These are phyloP conservation scores for Petunia axillaris DNA, from an alignment of 257 asterid genomes.

Conservation along the genomic window DNA sequence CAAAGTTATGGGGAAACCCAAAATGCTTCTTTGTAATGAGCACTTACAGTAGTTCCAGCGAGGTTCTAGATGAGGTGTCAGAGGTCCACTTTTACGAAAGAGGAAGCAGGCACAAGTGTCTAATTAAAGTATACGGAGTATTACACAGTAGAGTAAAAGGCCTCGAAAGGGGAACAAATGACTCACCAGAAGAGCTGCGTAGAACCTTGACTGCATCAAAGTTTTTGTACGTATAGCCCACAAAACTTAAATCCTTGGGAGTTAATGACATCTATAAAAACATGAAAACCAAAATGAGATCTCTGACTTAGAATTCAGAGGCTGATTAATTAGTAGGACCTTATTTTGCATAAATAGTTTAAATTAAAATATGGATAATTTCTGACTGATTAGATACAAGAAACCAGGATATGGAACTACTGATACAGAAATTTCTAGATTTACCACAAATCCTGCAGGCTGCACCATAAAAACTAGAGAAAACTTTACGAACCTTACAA, in stretches of 20 bases:
- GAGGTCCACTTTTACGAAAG: neutral
- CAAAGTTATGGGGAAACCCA: neutral
- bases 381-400: neutral
- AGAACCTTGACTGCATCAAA: constrained; percentile 91
- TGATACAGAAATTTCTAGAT: neutral
- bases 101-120: neutral
- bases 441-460: constrained; percentile 17
- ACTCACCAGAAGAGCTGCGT: constrained; percentile 66
- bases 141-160: constrained; percentile 15
- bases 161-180: constrained; percentile 16
- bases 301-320: neutral
- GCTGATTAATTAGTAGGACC: neutral
- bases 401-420: constrained; percentile 17
- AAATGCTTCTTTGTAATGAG: neutral
- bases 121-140: neutral
- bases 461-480: neutral
- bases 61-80: neutral
- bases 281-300: constrained; percentile 28
- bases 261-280: constrained; percentile 56
- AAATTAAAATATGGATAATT: constrained; percentile 12
- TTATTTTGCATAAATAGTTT: constrained; percentile 8
- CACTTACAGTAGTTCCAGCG: constrained; percentile 13
- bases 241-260: constrained; percentile 83
- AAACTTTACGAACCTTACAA: neutral
- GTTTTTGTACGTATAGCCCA: constrained; percentile 94